Evolutionary conservation across 805 yeast species (phyloP), one percentile per base, ranked within the genome.

Genomic region (Wickerhamomyces kurtzmanii): DNA sequence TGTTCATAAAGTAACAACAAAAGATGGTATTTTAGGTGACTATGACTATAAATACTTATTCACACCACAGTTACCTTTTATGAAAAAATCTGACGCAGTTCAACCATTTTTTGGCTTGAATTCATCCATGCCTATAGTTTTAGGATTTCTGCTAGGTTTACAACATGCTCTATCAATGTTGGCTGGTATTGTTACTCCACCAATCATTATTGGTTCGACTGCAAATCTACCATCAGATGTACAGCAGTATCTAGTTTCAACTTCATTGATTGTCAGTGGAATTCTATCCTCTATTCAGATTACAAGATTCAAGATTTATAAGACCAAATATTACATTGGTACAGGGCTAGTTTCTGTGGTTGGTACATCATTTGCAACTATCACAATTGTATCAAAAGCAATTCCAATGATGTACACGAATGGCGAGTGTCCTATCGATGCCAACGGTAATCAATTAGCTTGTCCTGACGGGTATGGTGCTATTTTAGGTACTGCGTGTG

Each of bases 381-480:
- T 86, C 45, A 67, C 89, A 15, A 79, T 86, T 43, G 91, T 83
- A 29, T 46, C 70, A 11, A 76, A 74, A 21, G 80, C 86, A 3
- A 57, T 86, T 39, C 87, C 94, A 12, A 59, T 77, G 61, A 81
- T 86, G 93, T 86, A 87, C 58, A 41, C 45, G 4, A 62, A 59
- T 24, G 94, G 94, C 5, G 57, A 50, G 27, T 83, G 96, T 56
- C 76, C 79, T 1, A 39, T 49, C 4, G 76, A 58, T 19, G 63
- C 65, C 4, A 78, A 72, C 36, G 95, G 95, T 4, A 71, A 66
- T 6, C 40, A 54, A 8, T 62, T 81, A 28, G 68, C 95, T 4
- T 87, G 96, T 57, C 93, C 93, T 5, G 82, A 79, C 33, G 96
- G 93, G 2, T 87, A 84, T 47, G 96, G 96, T 39, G 73, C 75